Evolutionary conservation across 257 asterid species (phyloP).

Genomic region (Capsicum baccatum): DNA sequence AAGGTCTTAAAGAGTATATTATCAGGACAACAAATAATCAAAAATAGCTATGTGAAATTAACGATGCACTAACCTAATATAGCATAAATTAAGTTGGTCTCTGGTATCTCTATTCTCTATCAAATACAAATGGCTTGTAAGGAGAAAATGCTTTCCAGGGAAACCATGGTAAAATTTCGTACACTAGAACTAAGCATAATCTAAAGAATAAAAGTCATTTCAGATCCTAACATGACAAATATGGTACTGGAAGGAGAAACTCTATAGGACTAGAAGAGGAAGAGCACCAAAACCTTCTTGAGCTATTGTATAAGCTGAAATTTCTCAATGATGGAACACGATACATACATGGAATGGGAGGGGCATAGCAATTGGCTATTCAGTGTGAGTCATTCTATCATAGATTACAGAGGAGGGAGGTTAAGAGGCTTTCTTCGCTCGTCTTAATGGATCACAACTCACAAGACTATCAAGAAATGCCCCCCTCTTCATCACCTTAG

Average conservation of each 20-base stretch:
- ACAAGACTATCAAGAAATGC: background rate
- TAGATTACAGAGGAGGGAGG: background rate
- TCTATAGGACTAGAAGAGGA: background rate
- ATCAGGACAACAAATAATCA: no score
- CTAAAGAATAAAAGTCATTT: background rate
- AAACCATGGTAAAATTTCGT: background rate
- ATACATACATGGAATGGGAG: background rate
- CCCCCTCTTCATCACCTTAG: no score
- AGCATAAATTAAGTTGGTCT: no score
- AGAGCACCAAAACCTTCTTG: background rate
- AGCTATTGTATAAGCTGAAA: background rate
- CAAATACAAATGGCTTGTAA: background rate
- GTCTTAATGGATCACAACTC: background rate
- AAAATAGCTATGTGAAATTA: no score
- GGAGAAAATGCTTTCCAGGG: background rate
- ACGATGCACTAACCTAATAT: no score
- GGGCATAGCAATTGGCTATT: background rate
- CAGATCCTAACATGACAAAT: background rate
- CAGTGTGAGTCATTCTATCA: background rate
- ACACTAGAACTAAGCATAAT: background rate
- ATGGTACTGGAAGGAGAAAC: no score
- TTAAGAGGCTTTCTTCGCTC: background rate
- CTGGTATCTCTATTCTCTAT: no score
- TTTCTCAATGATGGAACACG: background rate
- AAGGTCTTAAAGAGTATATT: no score